phyloP scores from a whole-genome alignment of 1,284 basidiomycete genomes.

The Polyporus tsugae region DNA sequence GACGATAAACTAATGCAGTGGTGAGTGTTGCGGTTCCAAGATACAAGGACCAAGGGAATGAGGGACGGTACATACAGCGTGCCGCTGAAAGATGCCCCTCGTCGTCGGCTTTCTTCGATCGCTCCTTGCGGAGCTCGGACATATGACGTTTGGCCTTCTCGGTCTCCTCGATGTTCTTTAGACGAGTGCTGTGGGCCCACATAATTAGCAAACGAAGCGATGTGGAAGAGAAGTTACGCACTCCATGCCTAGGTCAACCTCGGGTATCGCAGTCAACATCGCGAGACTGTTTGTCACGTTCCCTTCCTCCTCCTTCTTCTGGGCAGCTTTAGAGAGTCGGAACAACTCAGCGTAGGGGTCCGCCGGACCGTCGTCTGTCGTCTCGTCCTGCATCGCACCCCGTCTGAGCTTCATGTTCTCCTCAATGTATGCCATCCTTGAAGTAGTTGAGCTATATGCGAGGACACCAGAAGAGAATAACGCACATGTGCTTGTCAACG shows the following conservation, averaged over 20 bases:
- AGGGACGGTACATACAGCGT: constrained; percentile 69
- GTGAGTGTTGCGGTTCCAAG: constrained; percentile 14
- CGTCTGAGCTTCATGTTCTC: constrained; percentile 88
- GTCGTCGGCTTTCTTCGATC: constrained; percentile 62
- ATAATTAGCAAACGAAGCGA: background rate
- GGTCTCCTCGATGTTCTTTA: constrained; percentile 96
- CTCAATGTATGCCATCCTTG: constrained; percentile 98
- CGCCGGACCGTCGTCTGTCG: constrained; percentile 52
- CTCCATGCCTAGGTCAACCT: constrained; percentile 99
- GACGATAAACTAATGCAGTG: constrained; percentile 75
- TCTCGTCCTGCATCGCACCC: constrained; percentile 58
- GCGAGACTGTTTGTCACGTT: constrained; percentile 91
- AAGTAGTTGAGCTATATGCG: constrained; percentile 5
- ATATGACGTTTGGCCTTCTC: constrained; percentile 93
- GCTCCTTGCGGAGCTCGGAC: constrained; percentile 74
- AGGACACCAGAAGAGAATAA: background rate
- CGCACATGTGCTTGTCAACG: constrained; percentile 97
- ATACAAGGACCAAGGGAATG: background rate
- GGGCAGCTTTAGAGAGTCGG: constrained; percentile 73
- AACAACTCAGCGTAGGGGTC: constrained; percentile 89
- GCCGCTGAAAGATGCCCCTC: constrained; percentile 84
- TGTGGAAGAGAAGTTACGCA: constrained; percentile 52
- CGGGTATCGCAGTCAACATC: constrained; percentile 97
- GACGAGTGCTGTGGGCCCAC: constrained; percentile 67
- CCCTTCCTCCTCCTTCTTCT: constrained; percentile 81